phyloP scores from a whole-genome alignment of 1,284 basidiomycete genomes.

The Pterulicium gracile region DNA sequence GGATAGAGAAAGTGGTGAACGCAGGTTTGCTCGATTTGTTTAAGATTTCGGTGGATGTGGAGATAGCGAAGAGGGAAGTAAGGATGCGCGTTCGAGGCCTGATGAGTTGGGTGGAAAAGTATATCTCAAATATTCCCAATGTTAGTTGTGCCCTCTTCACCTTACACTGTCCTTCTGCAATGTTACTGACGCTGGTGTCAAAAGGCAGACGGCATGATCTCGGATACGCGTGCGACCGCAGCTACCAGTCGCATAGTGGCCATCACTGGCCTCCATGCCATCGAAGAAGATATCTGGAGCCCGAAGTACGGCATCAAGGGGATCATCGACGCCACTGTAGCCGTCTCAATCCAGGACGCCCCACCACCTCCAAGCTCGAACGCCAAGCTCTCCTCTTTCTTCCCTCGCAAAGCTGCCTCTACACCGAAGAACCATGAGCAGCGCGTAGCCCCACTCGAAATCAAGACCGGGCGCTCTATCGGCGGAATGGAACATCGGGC shows the following conservation, averaged over 20 bases:
- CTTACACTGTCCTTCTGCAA: constrained; percentile 6
- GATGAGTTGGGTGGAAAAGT: constrained; percentile 51
- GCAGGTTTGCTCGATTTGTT: constrained; percentile 49
- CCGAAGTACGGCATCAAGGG: constrained; percentile 93
- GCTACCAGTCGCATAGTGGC: constrained; percentile 48
- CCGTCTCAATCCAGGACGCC: constrained; percentile 27
- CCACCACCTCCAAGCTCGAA: constrained; percentile 38
- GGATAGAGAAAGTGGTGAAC: constrained; percentile 44
- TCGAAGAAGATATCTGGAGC: constrained; percentile 98
- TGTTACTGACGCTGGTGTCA: neutral
- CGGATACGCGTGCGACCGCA: constrained; percentile 46
- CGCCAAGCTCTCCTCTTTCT: constrained; percentile 13
- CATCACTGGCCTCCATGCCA: constrained; percentile 67
- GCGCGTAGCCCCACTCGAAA: constrained; percentile 77
- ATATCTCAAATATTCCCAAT: constrained; percentile 50
- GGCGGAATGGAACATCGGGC: constrained; percentile 89
- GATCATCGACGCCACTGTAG: constrained; percentile 85
- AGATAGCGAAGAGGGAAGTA: constrained; percentile 56
- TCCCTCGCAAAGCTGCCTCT: constrained; percentile 8
- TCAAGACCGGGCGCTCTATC: constrained; percentile 83
- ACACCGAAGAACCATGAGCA: constrained; percentile 4
- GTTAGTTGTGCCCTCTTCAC: constrained; percentile 21
- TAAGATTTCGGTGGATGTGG: constrained; percentile 45
- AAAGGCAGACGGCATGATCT: constrained; percentile 54
- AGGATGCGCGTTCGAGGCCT: constrained; percentile 52